Percentiles rank a stretch among this genome's conserved stretches.
phyloP scores from a whole-genome alignment of 345 rosid species.

The Eucalyptus regnans region DNA sequence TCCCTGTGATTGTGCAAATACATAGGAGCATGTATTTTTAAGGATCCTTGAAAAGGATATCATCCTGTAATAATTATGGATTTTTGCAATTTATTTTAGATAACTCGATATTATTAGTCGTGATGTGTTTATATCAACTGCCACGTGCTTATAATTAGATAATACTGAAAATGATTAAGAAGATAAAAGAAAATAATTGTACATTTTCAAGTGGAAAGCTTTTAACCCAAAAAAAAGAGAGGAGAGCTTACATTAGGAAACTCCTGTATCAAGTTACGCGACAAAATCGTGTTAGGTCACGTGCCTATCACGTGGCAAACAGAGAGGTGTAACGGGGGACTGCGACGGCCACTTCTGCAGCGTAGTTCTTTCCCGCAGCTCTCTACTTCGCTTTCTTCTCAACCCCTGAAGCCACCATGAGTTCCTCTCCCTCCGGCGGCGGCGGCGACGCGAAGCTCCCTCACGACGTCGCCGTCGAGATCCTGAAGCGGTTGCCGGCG shows the following conservation, averaged over 20 bases:
- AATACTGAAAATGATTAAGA: no score
- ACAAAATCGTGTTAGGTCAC: background rate
- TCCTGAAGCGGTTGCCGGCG: background rate
- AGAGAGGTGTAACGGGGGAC: background rate
- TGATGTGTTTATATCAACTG: no score
- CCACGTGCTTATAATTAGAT: no score
- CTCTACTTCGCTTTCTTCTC: background rate
- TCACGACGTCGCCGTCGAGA: background rate
- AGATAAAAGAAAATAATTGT: no score
- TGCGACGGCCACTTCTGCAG: background rate
- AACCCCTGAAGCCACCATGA: background rate
- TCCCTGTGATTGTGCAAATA: rapidly evolving
- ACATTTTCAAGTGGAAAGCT: no score
- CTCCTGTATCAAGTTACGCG: background rate
- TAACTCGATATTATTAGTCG: no score
- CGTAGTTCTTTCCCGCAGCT: background rate
- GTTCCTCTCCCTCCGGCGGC: background rate
- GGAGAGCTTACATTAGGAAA: background rate
- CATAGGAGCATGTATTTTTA: no score
- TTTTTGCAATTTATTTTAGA: no score
- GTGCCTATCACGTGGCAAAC: background rate
- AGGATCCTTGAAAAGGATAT: no score
- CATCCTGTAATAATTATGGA: no score
- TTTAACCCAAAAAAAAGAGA: no score
- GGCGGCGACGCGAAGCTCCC: background rate